Base-by-base conservation (phyloP, 2,329 filamentous ascomycete species). In the Phoma sp. region DNA sequence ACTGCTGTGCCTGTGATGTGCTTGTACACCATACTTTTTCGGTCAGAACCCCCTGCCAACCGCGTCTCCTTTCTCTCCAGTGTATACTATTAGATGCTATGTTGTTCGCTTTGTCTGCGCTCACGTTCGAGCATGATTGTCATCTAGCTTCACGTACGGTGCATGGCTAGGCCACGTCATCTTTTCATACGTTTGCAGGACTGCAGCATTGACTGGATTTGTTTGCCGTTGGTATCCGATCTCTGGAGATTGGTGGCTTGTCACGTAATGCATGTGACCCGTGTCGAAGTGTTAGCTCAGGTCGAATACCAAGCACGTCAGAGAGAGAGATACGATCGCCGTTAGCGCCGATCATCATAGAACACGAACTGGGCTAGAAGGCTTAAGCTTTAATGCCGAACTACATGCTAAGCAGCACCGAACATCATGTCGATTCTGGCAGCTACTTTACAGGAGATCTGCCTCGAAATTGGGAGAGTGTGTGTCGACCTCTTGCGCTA, bases 291-390 rank as follows among this genome's bases (percentile, higher is more conserved):
- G 47, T 39, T 54, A 45, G 45, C 40, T 29, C 42, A 29, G 12
- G 33, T 32, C 42, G 12, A 47, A 47, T 37, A 37, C 37, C 39
- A 48, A 48, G 51, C 51, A 54, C 51, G 45, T 54, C 51, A 54
- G 25, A 28, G n/a, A n/a, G n/a, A n/a, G n/a, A n/a, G n/a, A 11
- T 34, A 33, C 39, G 51, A 49, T 54, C 51, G 51, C 15, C 51
- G 28, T 39, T 54, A 54, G 51, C 45, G 51, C 28, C 51, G 51
- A 54, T 48, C 51, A 48, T 36, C 14, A 9, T 30, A 7, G 33
- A 15, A 30, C 6, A 25, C 29, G 25, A n/a, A n/a, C 25, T 20
- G 12, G 38, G 38, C n/a, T n/a, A n/a, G n/a, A n/a, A n/a, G n/a
- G n/a, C n/a, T 15, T 29, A 40, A 25, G 38, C 38, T 15, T 18